phyloP scores from a whole-genome alignment of 1,139 yeast genomes.

The Diutina neorugosa region DNA sequence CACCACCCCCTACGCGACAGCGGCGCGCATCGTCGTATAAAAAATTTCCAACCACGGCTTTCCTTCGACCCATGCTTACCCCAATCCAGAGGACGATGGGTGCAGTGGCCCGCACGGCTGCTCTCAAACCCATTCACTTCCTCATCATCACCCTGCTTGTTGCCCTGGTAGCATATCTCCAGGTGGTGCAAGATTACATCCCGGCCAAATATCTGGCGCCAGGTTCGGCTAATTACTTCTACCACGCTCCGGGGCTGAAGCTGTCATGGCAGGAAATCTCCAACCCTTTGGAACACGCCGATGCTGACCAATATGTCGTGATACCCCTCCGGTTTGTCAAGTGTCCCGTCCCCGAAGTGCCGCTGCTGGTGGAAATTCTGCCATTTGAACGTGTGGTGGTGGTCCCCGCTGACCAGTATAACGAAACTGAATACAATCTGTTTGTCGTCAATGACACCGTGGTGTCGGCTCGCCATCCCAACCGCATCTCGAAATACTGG shows the following conservation, averaged over 20 bases:
- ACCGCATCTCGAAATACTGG: conserved; percentile 2
- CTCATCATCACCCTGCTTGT: conserved; percentile 61
- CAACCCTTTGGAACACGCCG: conserved; percentile 17
- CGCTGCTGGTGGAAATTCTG: neutral
- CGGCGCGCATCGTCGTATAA: neutral
- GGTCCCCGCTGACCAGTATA: neutral
- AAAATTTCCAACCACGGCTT: neutral
- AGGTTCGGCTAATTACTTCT: conserved; percentile 16
- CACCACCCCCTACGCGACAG: neutral
- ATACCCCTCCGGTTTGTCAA: neutral
- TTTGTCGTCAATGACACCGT: neutral
- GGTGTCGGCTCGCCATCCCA: conserved; percentile 1
- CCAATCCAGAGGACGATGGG: conserved; percentile 21
- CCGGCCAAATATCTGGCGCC: conserved; percentile 19
- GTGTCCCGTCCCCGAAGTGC: neutral
- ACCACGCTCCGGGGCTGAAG: conserved; percentile 23
- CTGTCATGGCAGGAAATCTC: conserved; percentile 30
- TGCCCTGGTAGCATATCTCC: conserved; percentile 73
- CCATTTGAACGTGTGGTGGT: neutral
- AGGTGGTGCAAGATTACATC: conserved; percentile 71
- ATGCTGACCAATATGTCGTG: conserved; percentile 22
- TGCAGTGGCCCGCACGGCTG: conserved; percentile 51
- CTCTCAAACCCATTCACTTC: conserved; percentile 83
- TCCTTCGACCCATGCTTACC: conserved; percentile 7
- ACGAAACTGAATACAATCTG: neutral